Percentiles rank a stretch among this genome's conserved stretches.
phyloP scores from a whole-genome alignment of 768 basidiomycete genomes.

The Pulveroboletus frians region DNA sequence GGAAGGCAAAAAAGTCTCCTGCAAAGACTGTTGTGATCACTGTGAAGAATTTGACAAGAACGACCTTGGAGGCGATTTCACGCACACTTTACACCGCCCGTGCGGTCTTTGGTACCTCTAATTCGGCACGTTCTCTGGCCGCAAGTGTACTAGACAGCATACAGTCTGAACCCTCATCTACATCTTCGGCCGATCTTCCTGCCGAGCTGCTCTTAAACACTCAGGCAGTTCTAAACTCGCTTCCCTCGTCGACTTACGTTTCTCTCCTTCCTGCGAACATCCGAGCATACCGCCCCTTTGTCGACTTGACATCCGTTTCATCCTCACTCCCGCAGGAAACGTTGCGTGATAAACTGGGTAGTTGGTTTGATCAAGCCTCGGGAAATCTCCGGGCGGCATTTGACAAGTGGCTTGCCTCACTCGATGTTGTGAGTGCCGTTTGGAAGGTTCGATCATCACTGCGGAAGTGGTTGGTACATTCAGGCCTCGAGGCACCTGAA shows the following conservation, averaged over 20 bases:
- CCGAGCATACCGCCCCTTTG: constrained; percentile 78
- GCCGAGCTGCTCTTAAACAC: constrained; percentile 60
- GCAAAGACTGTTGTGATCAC: constrained; percentile 40
- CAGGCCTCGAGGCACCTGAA: constrained; percentile 47
- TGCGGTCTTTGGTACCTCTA: constrained; percentile 46
- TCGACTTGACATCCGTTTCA: constrained; percentile 62
- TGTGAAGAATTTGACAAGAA: constrained; percentile 49
- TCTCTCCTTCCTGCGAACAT: constrained; percentile 68
- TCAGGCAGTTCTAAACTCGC: constrained; percentile 54
- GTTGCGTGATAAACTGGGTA: constrained; percentile 44
- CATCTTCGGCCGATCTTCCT: constrained; percentile 33
- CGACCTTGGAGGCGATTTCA: constrained; percentile 50
- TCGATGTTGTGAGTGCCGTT: constrained; percentile 59
- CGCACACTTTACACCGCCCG: constrained; percentile 56
- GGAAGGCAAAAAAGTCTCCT: constrained; percentile 7
- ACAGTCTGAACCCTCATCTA: constrained; percentile 43
- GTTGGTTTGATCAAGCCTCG: constrained; percentile 61
- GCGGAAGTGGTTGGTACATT: constrained; percentile 41
- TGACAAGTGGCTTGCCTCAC: constrained; percentile 51
- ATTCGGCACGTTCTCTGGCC: constrained; percentile 44
- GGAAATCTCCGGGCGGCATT: constrained; percentile 42
- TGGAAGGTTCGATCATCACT: constrained; percentile 63
- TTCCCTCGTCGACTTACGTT: constrained; percentile 83
- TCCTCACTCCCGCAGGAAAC: constrained; percentile 42
- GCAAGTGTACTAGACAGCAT: constrained; percentile 54